Evolutionary conservation across 208 protist species (phyloP).

Genomic region (Phytomonas francai): DNA sequence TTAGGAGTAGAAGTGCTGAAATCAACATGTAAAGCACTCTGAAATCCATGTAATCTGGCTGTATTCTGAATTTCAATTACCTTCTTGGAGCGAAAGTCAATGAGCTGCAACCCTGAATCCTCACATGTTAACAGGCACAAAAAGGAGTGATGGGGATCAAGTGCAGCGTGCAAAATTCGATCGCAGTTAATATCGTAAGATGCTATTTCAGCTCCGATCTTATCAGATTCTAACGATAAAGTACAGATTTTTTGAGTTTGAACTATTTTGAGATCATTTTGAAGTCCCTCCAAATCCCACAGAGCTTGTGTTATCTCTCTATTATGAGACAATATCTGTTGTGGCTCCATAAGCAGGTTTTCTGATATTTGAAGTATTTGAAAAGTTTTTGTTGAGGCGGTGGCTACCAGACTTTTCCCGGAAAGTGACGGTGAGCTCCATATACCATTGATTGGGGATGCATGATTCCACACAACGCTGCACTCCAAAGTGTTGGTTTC

Average conservation of each 20-base stretch:
- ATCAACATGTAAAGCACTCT: conserved; percentile 38
- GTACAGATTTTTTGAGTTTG: conserved; percentile 22
- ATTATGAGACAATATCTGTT: conserved; percentile 19
- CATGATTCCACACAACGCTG: conserved; percentile 45
- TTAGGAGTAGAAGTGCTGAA: conserved; percentile 57
- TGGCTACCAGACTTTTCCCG: conserved; percentile 35
- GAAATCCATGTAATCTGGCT: conserved; percentile 42
- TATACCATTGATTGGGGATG: conserved; percentile 43
- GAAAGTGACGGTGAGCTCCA: conserved; percentile 56
- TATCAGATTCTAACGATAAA: conserved; percentile 25
- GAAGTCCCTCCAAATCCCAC: conserved; percentile 80
- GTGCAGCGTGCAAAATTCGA: conserved; percentile 26
- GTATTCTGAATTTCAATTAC: conserved; percentile 19
- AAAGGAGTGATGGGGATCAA: conserved; percentile 71
- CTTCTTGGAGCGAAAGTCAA: conserved; percentile 60
- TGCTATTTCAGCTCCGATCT: conserved; percentile 27
- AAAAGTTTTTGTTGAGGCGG: conserved; percentile 15
- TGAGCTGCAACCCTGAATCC: conserved; percentile 27
- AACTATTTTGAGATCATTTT: conserved; percentile 41
- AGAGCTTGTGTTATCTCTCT: conserved; percentile 30
- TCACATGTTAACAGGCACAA: conserved; percentile 43
- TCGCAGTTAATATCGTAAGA: conserved; percentile 18
- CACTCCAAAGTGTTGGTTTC: conserved; percentile 54
- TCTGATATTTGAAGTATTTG: conserved; percentile 35
- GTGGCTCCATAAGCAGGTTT: conserved; percentile 29